phyloP scores from a whole-genome alignment of 257 asterid species.

The Solanum peruvianum region DNA sequence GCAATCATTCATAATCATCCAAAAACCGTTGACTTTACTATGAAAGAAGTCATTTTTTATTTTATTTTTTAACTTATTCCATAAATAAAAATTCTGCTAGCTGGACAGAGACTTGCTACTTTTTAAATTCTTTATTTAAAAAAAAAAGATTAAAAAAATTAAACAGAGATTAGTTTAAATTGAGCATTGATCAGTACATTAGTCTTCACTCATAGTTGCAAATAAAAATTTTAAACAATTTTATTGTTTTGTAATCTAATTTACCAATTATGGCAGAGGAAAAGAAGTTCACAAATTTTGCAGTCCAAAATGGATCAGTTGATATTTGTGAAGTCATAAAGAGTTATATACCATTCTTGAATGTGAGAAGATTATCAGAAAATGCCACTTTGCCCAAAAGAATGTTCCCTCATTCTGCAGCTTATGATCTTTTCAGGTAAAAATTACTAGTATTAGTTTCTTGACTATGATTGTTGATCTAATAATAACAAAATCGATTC shows the following conservation, averaged over 20 bases:
- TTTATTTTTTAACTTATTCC: background rate
- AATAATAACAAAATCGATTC: too few species aligned
- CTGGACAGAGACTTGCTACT: background rate
- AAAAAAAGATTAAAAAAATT: background rate
- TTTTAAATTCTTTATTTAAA: background rate
- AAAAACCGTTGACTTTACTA: background rate
- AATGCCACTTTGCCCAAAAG: constrained; percentile 48
- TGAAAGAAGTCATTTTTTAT: background rate
- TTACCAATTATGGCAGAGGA: background rate
- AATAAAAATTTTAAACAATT: background rate
- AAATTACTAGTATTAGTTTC: background rate
- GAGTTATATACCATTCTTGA: constrained; percentile 17
- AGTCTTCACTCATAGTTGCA: background rate
- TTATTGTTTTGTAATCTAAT: background rate
- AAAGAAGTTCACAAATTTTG: background rate
- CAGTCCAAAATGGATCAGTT: constrained; percentile 3
- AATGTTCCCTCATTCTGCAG: constrained; percentile 45
- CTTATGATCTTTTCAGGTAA: constrained; percentile 56
- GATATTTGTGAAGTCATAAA: constrained; percentile 8
- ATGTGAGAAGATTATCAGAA: constrained; percentile 43
- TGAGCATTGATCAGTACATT: background rate
- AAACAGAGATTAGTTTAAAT: background rate
- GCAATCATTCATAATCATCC: background rate
- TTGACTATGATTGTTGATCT: background rate
- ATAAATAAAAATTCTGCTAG: background rate